Conservation (phyloP, 305 asterid species). For the Plantago coronopus region DNA sequence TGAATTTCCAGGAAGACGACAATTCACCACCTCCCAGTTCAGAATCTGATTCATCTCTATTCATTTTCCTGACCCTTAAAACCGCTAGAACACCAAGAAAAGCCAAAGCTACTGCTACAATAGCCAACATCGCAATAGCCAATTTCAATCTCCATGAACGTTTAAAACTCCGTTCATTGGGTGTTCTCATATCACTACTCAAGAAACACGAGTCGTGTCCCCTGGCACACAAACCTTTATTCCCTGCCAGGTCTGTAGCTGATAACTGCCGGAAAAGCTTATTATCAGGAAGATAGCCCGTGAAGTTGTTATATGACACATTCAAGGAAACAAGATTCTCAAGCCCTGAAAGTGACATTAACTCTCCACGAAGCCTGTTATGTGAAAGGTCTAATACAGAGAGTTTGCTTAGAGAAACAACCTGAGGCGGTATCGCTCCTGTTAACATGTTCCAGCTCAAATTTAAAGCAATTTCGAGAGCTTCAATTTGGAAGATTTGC, state of each 20-base stretch:
- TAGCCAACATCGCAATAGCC: slow-evolving; percentile 50
- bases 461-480: slow-evolving; percentile 74
- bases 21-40: slow-evolving; percentile 47
- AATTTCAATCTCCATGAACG: slow-evolving; percentile 58
- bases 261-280: slow-evolving; percentile 76
- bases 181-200: slow-evolving; percentile 29
- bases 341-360: slow-evolving; percentile 61
- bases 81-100: slow-evolving; percentile 58
- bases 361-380: slow-evolving; percentile 64
- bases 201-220: slow-evolving; percentile 72
- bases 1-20: slow-evolving; percentile 58
- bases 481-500: slow-evolving; percentile 50
- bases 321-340: slow-evolving; percentile 71
- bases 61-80: slow-evolving; percentile 46
- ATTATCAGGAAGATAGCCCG: slow-evolving; percentile 75
- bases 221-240: slow-evolving; percentile 49
- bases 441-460: slow-evolving; percentile 68
- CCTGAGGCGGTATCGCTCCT: slow-evolving; percentile 65
- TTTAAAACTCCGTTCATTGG: slow-evolving; percentile 18
- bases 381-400: slow-evolving; percentile 66
- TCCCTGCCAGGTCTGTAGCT: slow-evolving; percentile 52
- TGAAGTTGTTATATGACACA: slow-evolving; percentile 70
- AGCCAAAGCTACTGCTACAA: slow-evolving; percentile 44
- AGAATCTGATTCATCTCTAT: slow-evolving; percentile 48
- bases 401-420: slow-evolving; percentile 53